phyloP scores from a whole-genome alignment of 2,329 filamentous ascomycete species.

The Sordariomycetes sp. region DNA sequence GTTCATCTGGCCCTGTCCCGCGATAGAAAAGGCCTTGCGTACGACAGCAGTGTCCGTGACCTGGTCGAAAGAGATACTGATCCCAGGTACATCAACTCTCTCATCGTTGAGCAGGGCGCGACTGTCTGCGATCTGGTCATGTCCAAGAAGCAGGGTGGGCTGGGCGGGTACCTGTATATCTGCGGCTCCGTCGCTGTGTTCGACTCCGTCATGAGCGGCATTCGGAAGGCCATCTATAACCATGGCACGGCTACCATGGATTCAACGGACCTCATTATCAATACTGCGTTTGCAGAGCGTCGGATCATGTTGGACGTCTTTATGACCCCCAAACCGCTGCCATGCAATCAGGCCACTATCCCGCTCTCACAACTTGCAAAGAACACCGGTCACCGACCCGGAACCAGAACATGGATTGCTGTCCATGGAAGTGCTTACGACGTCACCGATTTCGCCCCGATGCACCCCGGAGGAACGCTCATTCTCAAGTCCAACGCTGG shows the following conservation, averaged over 20 bases:
- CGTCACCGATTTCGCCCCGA: slow-evolving; percentile 41
- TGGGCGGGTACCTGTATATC: slow-evolving; percentile 25
- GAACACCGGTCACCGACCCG: slow-evolving; percentile 39
- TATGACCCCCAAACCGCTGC: slow-evolving; percentile 43
- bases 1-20: slow-evolving; percentile 44
- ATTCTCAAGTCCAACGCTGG: slow-evolving; percentile 46
- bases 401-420: slow-evolving; percentile 37
- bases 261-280: slow-evolving; percentile 37
- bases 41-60: slow-evolving; percentile 28
- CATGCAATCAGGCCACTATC: slow-evolving; percentile 39
- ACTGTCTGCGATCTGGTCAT: slow-evolving; percentile 45
- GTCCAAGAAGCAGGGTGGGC: slow-evolving; percentile 45
- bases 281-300: slow-evolving; percentile 43
- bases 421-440: slow-evolving; percentile 45
- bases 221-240: slow-evolving; percentile 45
- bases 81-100: slow-evolving; percentile 40
- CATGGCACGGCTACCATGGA: slow-evolving; percentile 42
- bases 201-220: slow-evolving; percentile 46
- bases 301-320: slow-evolving; percentile 49
- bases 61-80: slow-evolving; percentile 38
- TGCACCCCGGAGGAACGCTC: slow-evolving; percentile 43
- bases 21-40: slow-evolving; percentile 35
- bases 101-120: slow-evolving; percentile 41
- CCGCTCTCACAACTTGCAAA: slow-evolving; percentile 37
- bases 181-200: slow-evolving; percentile 18